Evolutionary conservation across 2,329 filamentous ascomycete species (phyloP).

Genomic region (Arthrobotrys megalospora): DNA sequence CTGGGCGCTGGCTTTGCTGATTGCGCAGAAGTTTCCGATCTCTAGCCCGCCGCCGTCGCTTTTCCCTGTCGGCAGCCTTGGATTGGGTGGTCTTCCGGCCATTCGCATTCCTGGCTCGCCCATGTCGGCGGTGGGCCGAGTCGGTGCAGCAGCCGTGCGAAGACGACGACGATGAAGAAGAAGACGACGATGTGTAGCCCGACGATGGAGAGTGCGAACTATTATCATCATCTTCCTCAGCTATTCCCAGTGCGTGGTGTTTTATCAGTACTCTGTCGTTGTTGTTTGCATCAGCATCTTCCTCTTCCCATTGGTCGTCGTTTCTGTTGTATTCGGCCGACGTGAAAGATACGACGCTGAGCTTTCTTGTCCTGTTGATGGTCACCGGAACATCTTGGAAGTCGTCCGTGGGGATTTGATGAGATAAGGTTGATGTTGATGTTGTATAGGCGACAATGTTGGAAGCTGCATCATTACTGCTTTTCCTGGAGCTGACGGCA

Average conservation of each 20-base stretch:
- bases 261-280: background rate
- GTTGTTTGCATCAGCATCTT: background rate
- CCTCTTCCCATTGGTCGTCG: constrained; percentile 40
- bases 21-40: constrained; percentile 36
- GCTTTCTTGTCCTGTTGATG: constrained; percentile 41
- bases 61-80: constrained; percentile 35
- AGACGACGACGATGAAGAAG: constrained; percentile 19
- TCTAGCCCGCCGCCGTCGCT: constrained; percentile 36
- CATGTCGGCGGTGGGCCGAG: constrained; percentile 15
- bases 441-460: background rate
- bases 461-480: constrained; percentile 27
- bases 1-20: constrained; percentile 22
- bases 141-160: constrained; percentile 16
- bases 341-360: constrained; percentile 57
- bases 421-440: background rate
- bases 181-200: constrained; percentile 44
- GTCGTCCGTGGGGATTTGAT: background rate
- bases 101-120: constrained; percentile 4
- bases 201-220: constrained; percentile 30
- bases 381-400: constrained; percentile 2
- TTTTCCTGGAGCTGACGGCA: constrained; percentile 34
- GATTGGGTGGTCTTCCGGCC: constrained; percentile 4
- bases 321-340: constrained; percentile 52
- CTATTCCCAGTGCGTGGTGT: constrained; percentile 1
- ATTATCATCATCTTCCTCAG: constrained; percentile 8